These are phyloP conservation scores for Trichosporon ovoides DNA, from an alignment of 1,284 basidiomycete genomes.

Conservation along the genomic window DNA sequence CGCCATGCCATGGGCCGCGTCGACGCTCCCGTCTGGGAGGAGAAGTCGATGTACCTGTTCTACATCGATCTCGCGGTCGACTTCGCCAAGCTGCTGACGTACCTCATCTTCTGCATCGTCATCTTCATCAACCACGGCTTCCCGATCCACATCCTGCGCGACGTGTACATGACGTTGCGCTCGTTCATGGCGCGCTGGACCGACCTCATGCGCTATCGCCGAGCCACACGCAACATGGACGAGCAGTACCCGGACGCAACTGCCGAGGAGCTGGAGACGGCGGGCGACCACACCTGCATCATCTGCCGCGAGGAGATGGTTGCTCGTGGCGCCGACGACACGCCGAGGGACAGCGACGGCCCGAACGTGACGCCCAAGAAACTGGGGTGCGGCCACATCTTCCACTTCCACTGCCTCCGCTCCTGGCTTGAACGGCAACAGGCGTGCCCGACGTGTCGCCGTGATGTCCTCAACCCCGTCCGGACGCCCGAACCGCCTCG, in stretches of 20 bases:
- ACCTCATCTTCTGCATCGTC: constrained; percentile 85
- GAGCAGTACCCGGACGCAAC: constrained; percentile 92
- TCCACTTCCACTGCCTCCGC: constrained; percentile 94
- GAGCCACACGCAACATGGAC: constrained; percentile 96
- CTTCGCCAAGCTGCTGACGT: constrained; percentile 86
- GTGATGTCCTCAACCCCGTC: constrained; percentile 67
- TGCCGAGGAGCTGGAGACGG: constrained; percentile 68
- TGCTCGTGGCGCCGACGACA: constrained; percentile 34
- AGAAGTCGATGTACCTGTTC: constrained; percentile 95
- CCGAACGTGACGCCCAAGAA: constrained; percentile 96
- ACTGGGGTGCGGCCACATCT: constrained; percentile 91
- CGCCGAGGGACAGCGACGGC: constrained; percentile 53
- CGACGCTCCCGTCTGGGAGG: constrained; percentile 89
- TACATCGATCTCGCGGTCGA: constrained; percentile 93
- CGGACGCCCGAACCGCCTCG: not conserved
- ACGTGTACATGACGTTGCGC: constrained; percentile 89
- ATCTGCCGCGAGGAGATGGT: constrained; percentile 98
- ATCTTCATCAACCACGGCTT: constrained; percentile 93
- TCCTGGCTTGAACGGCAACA: constrained; percentile 96
- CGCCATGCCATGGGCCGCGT: constrained; percentile 75
- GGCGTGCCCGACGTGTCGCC: constrained; percentile 88
- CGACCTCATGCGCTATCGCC: constrained; percentile 84
- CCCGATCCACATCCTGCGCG: constrained; percentile 91
- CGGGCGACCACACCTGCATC: constrained; percentile 90
- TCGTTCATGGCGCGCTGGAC: constrained; percentile 82